phyloP scores from a whole-genome alignment of 306 rosid genomes.

The Herpetospermum pedunculosum region DNA sequence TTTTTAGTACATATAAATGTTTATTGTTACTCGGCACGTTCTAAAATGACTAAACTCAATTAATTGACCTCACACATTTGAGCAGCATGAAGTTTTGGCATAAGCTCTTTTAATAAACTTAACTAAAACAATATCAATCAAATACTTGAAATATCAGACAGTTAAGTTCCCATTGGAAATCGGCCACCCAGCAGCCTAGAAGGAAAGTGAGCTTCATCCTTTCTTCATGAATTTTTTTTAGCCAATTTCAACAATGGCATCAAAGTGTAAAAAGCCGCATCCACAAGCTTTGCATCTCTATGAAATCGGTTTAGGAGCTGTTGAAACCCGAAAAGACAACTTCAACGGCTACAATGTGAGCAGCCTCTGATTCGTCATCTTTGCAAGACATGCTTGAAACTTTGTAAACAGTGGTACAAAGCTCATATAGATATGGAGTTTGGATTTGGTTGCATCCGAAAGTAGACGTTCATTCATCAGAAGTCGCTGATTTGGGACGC shows the following conservation, averaged over 20 bases:
- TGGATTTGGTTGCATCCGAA: not conserved
- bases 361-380: not conserved
- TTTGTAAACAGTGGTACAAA: not conserved
- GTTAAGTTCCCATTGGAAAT: too few relatives aligned
- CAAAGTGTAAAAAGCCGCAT: not conserved
- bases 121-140: too few relatives aligned
- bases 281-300: not conserved
- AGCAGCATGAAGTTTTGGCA: not conserved
- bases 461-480: conserved; percentile 6
- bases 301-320: not conserved
- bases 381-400: not conserved
- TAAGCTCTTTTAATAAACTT: too few relatives aligned
- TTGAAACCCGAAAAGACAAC: not conserved
- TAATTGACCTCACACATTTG: too few relatives aligned
- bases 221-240: not conserved
- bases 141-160: too few relatives aligned
- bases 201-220: not conserved
- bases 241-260: not conserved
- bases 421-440: too few relatives aligned
- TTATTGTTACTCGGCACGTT: too few relatives aligned
- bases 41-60: too few relatives aligned
- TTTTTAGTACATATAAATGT: too few relatives aligned
- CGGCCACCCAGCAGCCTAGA: not conserved
- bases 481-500: conserved; percentile 34
- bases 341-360: not conserved